Percentiles rank a stretch among this genome's conserved stretches.
phyloP scores from a whole-genome alignment of 2,329 filamentous ascomycete genomes.

The Plenodomus lindquistii region DNA sequence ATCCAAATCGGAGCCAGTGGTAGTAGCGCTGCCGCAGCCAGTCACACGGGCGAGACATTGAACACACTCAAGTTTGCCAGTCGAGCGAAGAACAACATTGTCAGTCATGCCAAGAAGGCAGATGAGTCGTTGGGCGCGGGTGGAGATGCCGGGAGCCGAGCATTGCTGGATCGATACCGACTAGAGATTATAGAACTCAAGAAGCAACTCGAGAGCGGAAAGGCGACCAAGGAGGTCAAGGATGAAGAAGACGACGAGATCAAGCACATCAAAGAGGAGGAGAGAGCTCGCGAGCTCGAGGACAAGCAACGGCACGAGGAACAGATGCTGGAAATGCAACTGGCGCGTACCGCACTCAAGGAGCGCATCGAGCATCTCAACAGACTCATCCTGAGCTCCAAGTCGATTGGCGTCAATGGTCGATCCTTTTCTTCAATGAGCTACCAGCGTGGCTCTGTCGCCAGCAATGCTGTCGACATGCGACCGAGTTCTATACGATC shows the following conservation, averaged over 20 bases:
- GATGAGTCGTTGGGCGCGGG: conserved; percentile 81
- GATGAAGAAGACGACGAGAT: conserved; percentile 54
- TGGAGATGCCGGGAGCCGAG: conserved; percentile 80
- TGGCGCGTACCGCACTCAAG: conserved; percentile 92
- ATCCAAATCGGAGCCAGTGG: conserved; percentile 84
- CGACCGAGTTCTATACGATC: conserved; percentile 56
- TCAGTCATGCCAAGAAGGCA: conserved; percentile 93
- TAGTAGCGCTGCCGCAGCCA: conserved; percentile 70
- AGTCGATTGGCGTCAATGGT: conserved; percentile 78
- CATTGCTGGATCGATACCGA: conserved; percentile 88
- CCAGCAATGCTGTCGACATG: conserved; percentile 45
- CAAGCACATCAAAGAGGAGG: conserved; percentile 71
- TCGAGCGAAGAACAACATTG: conserved; percentile 94
- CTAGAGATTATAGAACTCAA: conserved; percentile 87
- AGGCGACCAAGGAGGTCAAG: conserved; percentile 56
- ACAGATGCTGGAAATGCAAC: conserved; percentile 97
- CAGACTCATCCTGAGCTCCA: conserved; percentile 90
- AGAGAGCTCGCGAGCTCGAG: conserved; percentile 67
- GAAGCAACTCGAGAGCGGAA: conserved; percentile 74
- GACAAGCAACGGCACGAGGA: conserved; percentile 88
- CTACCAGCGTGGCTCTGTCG: conserved; percentile 42
- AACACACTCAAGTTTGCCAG: conserved; percentile 98
- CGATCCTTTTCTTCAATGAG: conserved; percentile 49
- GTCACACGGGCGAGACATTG: conserved; percentile 83
- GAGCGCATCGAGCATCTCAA: conserved; percentile 98